Evolutionary conservation across 1,139 yeast species (phyloP).

Genomic region (Lipomyces yarrowii): DNA sequence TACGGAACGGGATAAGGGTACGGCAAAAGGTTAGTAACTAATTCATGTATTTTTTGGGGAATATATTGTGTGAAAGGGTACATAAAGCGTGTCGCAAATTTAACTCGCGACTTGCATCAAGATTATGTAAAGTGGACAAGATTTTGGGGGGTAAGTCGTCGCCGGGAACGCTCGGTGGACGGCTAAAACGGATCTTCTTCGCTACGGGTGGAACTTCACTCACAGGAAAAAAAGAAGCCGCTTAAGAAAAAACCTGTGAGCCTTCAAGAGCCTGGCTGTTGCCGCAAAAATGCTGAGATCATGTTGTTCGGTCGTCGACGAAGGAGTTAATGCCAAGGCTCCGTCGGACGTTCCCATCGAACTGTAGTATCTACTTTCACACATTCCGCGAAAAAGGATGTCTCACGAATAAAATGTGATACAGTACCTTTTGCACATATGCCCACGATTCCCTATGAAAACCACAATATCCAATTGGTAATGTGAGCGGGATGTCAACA

Average conservation of each 20-base stretch:
- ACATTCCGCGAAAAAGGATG: background rate
- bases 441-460: background rate
- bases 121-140: background rate
- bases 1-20: background rate
- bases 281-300: background rate
- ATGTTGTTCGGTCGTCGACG: background rate
- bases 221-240: slow-evolving; percentile 7
- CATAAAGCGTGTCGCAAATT: background rate
- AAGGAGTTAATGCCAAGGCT: background rate
- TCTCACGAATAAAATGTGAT: background rate
- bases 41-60: background rate
- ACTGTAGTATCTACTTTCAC: slow-evolving; percentile 1
- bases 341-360: slow-evolving; percentile 1
- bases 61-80: background rate
- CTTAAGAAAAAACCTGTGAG: slow-evolving; percentile 6
- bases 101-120: background rate
- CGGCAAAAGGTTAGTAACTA: too few relatives aligned
- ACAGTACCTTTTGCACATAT: slow-evolving; percentile 3
- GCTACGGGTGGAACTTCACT: slow-evolving; percentile 5
- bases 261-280: slow-evolving; percentile 5
- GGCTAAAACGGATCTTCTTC: slow-evolving; percentile 3
- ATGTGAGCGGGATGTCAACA: background rate
- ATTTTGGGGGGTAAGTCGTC: background rate
- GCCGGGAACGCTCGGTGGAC: background rate
- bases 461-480: background rate